phyloP scores from a whole-genome alignment of 768 basidiomycete genomes.

The Pisolithus sp. region DNA sequence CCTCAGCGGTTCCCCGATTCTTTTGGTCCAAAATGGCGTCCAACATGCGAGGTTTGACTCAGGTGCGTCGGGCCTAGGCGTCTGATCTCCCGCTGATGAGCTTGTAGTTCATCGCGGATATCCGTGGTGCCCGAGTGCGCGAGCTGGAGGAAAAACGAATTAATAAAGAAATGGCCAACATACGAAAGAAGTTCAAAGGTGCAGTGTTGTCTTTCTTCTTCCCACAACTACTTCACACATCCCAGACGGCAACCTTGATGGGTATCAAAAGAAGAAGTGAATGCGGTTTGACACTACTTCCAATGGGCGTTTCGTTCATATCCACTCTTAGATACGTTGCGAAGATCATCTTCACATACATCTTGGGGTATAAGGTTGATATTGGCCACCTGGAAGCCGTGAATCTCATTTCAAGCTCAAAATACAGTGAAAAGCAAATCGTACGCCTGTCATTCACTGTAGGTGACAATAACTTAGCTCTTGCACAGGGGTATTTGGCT shows the following conservation, averaged over 20 bases:
- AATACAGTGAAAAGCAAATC: conserved; percentile 99
- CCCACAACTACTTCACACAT: conserved; percentile 2
- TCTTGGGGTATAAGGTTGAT: conserved; percentile 97
- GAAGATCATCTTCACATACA: conserved; percentile 99
- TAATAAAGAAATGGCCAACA: conserved; percentile 99
- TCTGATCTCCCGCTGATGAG: background rate
- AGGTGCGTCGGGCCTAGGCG: conserved; percentile 43
- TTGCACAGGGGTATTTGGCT: conserved; percentile 85
- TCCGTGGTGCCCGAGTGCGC: conserved; percentile 91
- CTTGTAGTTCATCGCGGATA: conserved; percentile 92
- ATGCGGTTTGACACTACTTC: conserved; percentile 17
- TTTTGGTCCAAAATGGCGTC: conserved; percentile 58
- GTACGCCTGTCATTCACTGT: conserved; percentile 41
- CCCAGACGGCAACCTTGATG: conserved; percentile 77
- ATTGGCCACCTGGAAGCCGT: conserved; percentile 99
- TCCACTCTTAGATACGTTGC: conserved; percentile 73
- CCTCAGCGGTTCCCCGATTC: background rate
- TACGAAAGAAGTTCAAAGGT: conserved; percentile 99
- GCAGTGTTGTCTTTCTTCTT: conserved; percentile 4
- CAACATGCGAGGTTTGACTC: conserved; percentile 87
- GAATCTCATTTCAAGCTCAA: conserved; percentile 90
- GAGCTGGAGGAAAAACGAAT: conserved; percentile 98
- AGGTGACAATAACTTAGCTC: conserved; percentile 2
- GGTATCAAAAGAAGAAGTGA: conserved; percentile 91
- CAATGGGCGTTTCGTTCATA: conserved; percentile 13